Conservation (phyloP, 345 rosid genomes). For the Rhodamnia argentea region DNA sequence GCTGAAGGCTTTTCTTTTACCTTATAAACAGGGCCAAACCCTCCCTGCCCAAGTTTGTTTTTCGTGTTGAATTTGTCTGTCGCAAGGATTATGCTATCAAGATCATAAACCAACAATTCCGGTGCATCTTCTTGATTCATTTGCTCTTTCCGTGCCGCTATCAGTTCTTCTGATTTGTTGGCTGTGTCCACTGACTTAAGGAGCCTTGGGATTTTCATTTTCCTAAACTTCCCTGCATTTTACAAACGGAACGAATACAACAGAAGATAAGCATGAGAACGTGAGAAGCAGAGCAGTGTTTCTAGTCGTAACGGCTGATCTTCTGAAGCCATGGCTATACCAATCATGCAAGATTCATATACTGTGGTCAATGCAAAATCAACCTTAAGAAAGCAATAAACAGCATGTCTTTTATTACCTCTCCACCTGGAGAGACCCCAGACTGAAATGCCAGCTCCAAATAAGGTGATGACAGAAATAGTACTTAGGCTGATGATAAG, state of each 20-base stretch:
- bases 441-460: background rate
- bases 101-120: background rate
- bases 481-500: background rate
- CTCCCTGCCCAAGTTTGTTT: conserved; percentile 8
- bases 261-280: background rate
- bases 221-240: background rate
- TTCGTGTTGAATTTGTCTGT: background rate
- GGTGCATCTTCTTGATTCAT: background rate
- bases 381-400: background rate
- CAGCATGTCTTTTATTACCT: background rate
- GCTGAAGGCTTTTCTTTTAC: background rate
- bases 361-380: background rate
- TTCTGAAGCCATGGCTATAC: background rate
- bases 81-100: background rate
- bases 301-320: background rate
- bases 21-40: conserved; percentile 9
- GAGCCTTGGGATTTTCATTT: background rate
- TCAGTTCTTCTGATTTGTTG: background rate
- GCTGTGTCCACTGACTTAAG: background rate
- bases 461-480: background rate
- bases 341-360: background rate
- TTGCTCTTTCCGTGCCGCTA: background rate
- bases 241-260: background rate
- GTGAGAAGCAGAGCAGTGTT: background rate
- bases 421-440: background rate